These are phyloP conservation scores for Avicennia marina DNA, from an alignment of 257 asterid genomes.

Conservation along the genomic window DNA sequence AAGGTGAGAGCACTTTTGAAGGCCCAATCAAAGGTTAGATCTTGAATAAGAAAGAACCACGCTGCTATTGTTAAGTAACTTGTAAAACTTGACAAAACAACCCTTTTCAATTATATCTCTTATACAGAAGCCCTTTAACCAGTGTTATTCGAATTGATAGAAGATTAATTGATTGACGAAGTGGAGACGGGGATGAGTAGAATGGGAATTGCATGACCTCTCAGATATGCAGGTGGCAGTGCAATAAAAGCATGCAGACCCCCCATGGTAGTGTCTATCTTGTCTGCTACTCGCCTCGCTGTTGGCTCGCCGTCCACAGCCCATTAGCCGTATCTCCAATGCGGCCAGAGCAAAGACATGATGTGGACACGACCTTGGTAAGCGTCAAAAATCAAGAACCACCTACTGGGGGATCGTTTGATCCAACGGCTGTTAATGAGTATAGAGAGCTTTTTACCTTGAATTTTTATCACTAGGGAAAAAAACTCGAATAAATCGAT, in stretches of 20 bases:
- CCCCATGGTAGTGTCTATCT: conserved; percentile 29
- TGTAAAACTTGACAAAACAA: no score
- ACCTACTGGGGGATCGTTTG: background rate
- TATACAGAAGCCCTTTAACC: background rate
- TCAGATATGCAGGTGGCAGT: no score
- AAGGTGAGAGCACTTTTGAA: conserved; percentile 10
- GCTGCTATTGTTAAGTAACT: no score
- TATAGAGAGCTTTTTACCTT: background rate
- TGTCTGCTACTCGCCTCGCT: background rate
- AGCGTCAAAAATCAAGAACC: conserved; percentile 14
- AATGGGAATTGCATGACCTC: no score
- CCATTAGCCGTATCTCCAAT: background rate
- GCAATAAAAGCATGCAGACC: conserved; percentile 41
- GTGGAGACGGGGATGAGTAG: no score
- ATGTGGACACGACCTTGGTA: conserved; percentile 3
- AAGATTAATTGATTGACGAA: no score
- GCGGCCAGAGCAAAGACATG: background rate
- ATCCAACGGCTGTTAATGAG: conserved; percentile 17
- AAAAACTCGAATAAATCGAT: no score
- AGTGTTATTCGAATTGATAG: background rate
- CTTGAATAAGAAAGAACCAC: no score
- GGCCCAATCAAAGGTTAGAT: conserved; percentile 12
- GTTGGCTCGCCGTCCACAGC: conserved; percentile 27
- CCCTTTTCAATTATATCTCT: no score
- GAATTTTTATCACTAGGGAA: no score